Evolutionary conservation across 73 alveolate species (phyloP).

Genomic region (Halteria grandinella): DNA sequence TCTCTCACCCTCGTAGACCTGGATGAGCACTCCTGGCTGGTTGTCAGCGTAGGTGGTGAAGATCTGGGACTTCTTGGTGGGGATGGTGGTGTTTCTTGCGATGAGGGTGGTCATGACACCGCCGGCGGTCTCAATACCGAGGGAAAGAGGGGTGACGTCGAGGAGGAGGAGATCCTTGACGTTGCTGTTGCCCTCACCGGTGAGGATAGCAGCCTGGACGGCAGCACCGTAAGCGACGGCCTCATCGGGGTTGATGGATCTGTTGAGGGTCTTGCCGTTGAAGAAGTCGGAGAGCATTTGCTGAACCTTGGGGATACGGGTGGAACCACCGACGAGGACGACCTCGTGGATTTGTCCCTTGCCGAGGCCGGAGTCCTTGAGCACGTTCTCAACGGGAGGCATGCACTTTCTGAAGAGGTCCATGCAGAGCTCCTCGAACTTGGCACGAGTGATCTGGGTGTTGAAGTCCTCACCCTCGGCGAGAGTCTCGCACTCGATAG

Average conservation of each 20-base stretch:
- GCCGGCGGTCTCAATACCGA: constrained; percentile 78
- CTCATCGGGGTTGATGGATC: constrained; percentile 79
- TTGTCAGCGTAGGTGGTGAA: constrained; percentile 71
- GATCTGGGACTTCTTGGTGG: constrained; percentile 54
- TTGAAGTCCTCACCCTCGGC: constrained; percentile 88
- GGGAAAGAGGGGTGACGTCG: constrained; percentile 87
- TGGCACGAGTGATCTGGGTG: constrained; percentile 87
- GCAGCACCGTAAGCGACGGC: constrained; percentile 94
- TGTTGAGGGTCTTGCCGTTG: constrained; percentile 62
- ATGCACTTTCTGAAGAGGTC: constrained; percentile 83
- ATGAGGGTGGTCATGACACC: constrained; percentile 84
- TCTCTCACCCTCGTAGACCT: constrained; percentile 88
- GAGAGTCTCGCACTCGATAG: constrained; percentile 92
- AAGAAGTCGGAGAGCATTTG: constrained; percentile 71
- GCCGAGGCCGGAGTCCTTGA: constrained; percentile 47
- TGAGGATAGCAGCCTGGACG: constrained; percentile 81
- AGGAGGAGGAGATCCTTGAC: constrained; percentile 58
- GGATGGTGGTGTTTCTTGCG: constrained; percentile 66
- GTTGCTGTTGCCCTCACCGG: constrained; percentile 64
- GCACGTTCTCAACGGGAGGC: constrained; percentile 80
- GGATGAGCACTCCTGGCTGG: constrained; percentile 51
- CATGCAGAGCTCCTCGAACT: constrained; percentile 88
- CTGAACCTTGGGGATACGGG: constrained; percentile 78
- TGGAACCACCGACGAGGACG: constrained; percentile 82
- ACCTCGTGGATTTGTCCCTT: constrained; percentile 71